Evolutionary conservation across 306 rosid genomes (phyloP).

Genomic region (Acacia acuminata): DNA sequence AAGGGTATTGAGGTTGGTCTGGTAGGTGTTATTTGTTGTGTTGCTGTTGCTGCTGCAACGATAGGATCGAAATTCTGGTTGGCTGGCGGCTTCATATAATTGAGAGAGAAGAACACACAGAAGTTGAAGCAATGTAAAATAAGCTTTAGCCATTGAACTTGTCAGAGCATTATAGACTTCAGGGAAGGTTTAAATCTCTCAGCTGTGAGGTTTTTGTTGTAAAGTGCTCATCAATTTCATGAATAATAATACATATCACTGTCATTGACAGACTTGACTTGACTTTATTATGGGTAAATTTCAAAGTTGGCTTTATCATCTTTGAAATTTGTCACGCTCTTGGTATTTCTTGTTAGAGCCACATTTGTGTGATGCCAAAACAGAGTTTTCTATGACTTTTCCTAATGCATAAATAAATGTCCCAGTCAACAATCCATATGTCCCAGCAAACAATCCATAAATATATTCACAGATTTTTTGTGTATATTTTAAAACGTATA

Average conservation of each 20-base stretch:
- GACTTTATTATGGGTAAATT: neutral
- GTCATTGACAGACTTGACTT: neutral
- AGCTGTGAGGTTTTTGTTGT: neutral
- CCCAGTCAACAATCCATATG: neutral
- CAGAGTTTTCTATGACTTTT: neutral
- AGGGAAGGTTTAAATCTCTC: neutral
- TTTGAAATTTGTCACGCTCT: neutral
- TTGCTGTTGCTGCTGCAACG: neutral
- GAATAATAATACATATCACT: neutral
- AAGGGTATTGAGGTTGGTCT: conserved; percentile 19
- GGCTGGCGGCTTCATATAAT: neutral
- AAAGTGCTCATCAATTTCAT: neutral
- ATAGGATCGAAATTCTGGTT: neutral
- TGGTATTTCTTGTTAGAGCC: neutral
- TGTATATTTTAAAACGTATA: too few relatives aligned
- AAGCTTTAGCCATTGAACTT: neutral
- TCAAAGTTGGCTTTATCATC: neutral
- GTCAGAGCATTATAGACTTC: neutral
- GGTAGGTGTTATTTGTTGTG: conserved; percentile 8
- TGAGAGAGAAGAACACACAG: neutral
- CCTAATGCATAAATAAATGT: too few relatives aligned
- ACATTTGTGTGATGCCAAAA: neutral
- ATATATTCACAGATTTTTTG: too few relatives aligned
- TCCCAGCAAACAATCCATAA: too few relatives aligned
- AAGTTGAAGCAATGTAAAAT: neutral